Evolutionary conservation across 2,329 filamentous ascomycete species (phyloP), one percentile per base, ranked within the genome.

Genomic region (Neonectria faginata): DNA sequence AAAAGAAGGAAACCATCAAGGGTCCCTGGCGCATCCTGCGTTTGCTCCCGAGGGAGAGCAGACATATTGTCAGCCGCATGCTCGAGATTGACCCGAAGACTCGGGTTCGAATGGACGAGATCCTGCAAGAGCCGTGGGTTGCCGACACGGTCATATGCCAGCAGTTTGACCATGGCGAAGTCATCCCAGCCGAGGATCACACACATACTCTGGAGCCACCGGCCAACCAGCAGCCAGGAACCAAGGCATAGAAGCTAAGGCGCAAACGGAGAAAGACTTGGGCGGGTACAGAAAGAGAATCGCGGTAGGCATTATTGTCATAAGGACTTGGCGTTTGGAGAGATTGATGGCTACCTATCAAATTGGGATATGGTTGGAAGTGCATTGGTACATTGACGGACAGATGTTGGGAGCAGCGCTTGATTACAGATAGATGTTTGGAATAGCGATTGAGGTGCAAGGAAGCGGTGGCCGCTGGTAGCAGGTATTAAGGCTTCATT

Each of bases 1-100:
- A 88, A 36, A 89, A 87, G 74, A 91, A 89, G 74, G 91, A 94
- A 76, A 88, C 93, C 0, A 97, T 99, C 71, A 93, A 94, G 74
- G 96, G 96, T 0, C 96, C 96, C 2, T 97, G 95, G 92, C 88
- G 96, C 51, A 87, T 99, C 47, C 83, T 99, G 31, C 89, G 96
- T 45, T 83, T 98, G 39, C 84, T 99, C 10, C 96, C 96, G 1
- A 86, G 95, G 64, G 96, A 98, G 79, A 97, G 91, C 69, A 86
- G 96, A 56, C 91, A 95, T 76, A 94, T 99, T 67, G 91, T 99
- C 60, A 91, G 93, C 48, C 87, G 92, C 62, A 99, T 99, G 96
- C 86, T 99, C 39, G 93, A 96, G 74, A 85, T 97, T 55, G 89
- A 97, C 73, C 93, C 94, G 0, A 91, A 88, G 75, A 91, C 91